Percentiles rank a stretch among this genome's conserved stretches.
These are phyloP conservation scores for Gyromitra esculenta DNA, from an alignment of 2,329 filamentous ascomycete genomes.

Conservation along the genomic window DNA sequence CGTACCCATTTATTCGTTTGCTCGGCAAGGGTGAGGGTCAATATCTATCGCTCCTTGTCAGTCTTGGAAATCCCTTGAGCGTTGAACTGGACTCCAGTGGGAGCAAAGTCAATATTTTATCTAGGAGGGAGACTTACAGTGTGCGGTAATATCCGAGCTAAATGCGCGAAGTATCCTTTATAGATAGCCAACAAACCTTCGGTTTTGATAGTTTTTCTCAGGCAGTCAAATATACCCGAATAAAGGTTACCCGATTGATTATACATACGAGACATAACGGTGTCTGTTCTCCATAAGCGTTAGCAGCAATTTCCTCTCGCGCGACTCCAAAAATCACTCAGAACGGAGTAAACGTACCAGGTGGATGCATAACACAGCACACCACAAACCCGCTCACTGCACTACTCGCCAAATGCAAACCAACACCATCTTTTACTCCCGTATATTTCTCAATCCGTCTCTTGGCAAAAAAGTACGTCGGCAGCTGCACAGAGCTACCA, in stretches of 20 bases:
- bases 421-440: constrained; percentile 88
- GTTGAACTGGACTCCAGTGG: constrained; percentile 56
- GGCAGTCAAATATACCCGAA: constrained; percentile 87
- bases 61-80: no score
- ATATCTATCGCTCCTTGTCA: constrained; percentile 66
- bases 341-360: constrained; percentile 67
- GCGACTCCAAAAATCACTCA: background rate
- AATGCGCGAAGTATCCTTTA: constrained; percentile 95
- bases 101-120: constrained; percentile 59
- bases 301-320: constrained; percentile 10
- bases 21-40: constrained; percentile 92
- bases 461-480: constrained; percentile 98
- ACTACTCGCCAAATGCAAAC: constrained; percentile 87
- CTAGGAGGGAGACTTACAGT: constrained; percentile 64
- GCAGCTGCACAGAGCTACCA: constrained; percentile 92
- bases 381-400: constrained; percentile 93
- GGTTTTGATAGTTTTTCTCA: constrained; percentile 87
- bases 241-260: constrained; percentile 99
- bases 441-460: constrained; percentile 81
- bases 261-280: constrained; percentile 98
- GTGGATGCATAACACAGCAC: constrained; percentile 97
- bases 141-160: constrained; percentile 92
- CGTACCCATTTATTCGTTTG: constrained; percentile 95
- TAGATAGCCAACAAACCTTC: constrained; percentile 94
- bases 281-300: constrained; percentile 68